Evolutionary conservation across 129 eudicot species (phyloP).

Genomic region (Helichrysum umbraculigerum): DNA sequence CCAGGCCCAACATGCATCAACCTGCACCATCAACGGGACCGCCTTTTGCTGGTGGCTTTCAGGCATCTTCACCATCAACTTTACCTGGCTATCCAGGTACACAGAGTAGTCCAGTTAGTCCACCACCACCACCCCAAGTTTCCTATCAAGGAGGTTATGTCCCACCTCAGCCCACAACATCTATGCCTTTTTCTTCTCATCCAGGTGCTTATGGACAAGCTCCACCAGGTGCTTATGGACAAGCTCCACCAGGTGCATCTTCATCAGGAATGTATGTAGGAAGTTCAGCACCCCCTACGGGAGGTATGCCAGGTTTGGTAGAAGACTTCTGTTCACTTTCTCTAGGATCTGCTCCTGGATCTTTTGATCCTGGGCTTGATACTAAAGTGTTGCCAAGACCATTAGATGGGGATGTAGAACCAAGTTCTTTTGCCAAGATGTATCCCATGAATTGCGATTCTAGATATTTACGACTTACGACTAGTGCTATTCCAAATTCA

Average conservation of each 20-base stretch:
- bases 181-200: constrained; percentile 50
- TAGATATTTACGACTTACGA: constrained; percentile 79
- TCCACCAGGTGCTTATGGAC: constrained; percentile 55
- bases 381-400: constrained; percentile 79
- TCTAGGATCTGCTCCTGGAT: constrained; percentile 79
- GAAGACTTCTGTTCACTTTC: constrained; percentile 92
- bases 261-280: constrained; percentile 53
- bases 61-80: constrained; percentile 46
- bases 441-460: constrained; percentile 82
- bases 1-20: constrained; percentile 49
- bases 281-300: constrained; percentile 68
- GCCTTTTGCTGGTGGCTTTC: constrained; percentile 46
- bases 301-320: constrained; percentile 54
- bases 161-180: constrained; percentile 44
- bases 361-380: constrained; percentile 86
- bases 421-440: constrained; percentile 59
- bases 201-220: constrained; percentile 62
- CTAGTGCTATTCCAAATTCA: constrained; percentile 86
- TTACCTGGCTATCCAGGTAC: constrained; percentile 58
- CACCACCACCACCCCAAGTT: constrained; percentile 42
- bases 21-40: constrained; percentile 42
- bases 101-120: constrained; percentile 40
- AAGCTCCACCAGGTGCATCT: constrained; percentile 54
- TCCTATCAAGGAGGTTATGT: constrained; percentile 56
- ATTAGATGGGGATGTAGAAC: constrained; percentile 87